Evolutionary conservation across 768 basidiomycete genomes (phyloP).

Genomic region (Leucosporidium creatinivorum): DNA sequence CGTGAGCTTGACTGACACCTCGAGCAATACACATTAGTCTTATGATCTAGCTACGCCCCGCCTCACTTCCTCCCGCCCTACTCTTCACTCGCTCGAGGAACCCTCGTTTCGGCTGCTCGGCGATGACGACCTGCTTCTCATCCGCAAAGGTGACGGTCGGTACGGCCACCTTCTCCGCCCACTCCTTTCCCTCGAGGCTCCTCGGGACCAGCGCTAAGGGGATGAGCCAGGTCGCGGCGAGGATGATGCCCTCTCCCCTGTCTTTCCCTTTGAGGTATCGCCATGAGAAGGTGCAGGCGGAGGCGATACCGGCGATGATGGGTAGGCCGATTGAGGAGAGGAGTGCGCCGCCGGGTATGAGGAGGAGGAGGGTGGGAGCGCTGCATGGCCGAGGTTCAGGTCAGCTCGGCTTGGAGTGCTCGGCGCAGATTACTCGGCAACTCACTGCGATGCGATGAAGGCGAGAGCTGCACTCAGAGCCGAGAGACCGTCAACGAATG

Average conservation of each 20-base stretch:
- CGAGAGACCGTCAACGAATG: neutral
- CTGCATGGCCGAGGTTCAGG: neutral
- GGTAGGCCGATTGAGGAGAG: slow-evolving; percentile 8
- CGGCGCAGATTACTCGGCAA: neutral
- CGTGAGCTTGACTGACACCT: neutral
- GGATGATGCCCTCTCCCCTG: slow-evolving; percentile 9
- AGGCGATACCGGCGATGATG: slow-evolving; percentile 9
- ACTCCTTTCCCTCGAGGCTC: neutral
- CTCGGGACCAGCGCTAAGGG: slow-evolving; percentile 14
- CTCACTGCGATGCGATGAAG: slow-evolving; percentile 9
- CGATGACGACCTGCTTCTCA: neutral
- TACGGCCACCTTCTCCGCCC: neutral
- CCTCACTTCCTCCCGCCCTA: neutral
- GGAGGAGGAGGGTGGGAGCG: neutral
- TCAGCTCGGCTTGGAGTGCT: no score
- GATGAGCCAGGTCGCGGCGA: slow-evolving; percentile 16
- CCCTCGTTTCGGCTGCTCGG: neutral
- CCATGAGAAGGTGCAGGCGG: slow-evolving; percentile 8
- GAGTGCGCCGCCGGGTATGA: slow-evolving; percentile 7
- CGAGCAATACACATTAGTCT: neutral
- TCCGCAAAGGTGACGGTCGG: neutral
- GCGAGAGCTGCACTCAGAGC: slow-evolving; percentile 7
- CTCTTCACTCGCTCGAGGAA: neutral
- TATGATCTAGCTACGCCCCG: neutral
- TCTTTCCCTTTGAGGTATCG: slow-evolving; percentile 9